Evolutionary conservation across 345 rosid species (phyloP).

Genomic region (Camelina sativa): DNA sequence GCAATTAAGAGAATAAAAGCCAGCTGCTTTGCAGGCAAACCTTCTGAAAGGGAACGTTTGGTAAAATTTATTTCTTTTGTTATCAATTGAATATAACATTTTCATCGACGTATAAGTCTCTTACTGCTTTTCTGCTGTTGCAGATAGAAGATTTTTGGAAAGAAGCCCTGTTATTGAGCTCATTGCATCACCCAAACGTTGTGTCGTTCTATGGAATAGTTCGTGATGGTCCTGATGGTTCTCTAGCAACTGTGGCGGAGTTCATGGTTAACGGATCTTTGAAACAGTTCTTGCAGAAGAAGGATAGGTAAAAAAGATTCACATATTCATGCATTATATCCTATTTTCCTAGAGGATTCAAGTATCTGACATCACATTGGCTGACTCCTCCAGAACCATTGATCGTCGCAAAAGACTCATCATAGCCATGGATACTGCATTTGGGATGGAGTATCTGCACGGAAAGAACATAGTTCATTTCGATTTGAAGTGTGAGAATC

Average conservation of each 20-base stretch:
- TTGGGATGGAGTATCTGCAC: conserved; percentile 98
- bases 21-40: conserved; percentile 98
- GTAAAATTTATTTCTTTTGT: conserved; percentile 36
- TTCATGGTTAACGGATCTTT: conserved; percentile 99
- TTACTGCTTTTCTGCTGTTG: conserved; percentile 39
- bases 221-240: conserved; percentile 99
- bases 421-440: conserved; percentile 97
- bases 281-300: conserved; percentile 96
- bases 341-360: background rate
- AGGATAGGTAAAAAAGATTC: conserved; percentile 68
- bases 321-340: conserved; percentile 17
- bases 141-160: conserved; percentile 99
- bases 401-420: conserved; percentile 99
- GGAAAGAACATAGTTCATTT: conserved; percentile 98
- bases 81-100: background rate
- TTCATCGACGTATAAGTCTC: conserved; percentile 15
- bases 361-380: conserved; percentile 29
- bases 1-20: conserved; percentile 98
- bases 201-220: conserved; percentile 98
- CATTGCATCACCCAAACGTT: conserved; percentile 98
- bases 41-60: conserved; percentile 92
- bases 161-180: conserved; percentile 92
- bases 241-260: conserved; percentile 93
- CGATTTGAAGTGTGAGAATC: conserved; percentile 96
- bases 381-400: conserved; percentile 68